Base-by-base conservation (phyloP, 148 eudicot genomes). In the Nepenthes mirabilis region DNA sequence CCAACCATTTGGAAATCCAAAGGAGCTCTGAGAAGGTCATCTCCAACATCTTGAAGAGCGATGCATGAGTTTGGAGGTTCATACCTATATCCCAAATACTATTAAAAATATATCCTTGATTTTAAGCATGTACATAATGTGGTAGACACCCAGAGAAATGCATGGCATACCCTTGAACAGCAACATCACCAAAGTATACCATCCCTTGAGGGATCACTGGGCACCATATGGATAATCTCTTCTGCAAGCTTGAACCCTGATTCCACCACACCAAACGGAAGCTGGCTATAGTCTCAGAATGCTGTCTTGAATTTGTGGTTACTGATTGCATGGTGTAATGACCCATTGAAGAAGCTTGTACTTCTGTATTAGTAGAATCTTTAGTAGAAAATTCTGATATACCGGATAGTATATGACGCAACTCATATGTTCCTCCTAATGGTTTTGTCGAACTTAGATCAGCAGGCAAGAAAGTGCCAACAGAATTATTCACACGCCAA, bases 171-270 rank as follows among this genome's bases (percentile, higher is more conserved):
- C 97, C 99, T 68, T 75, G 72, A 14, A 86, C 89, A 49, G 97
- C 95, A 73, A 93, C 72, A 81, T 93, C 99, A 55, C 99, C 99
- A 55, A 93, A 89, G 76, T 80, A 93, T 14, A 86, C 81, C 99
- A 93, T 89, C 67, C 87, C 95, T 13, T 68, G 79, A 56, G 91
- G 83, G 56, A 84, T 80, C 59, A 82, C 69, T n/a, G 97, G 99
- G 52, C 99, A 87, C 99, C 99, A 93, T 63, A 93, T 77, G 37
- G 99, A 93, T 58, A 86, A 55, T 74, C 77, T 79, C 74, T 93
- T 93, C 73, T 87, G 79, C 33, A 91, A 80, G 63, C 65, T 75
- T 59, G 87, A 86, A 65, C 84, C 85, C 73, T 93, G 97, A 75
- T 86, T 93, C 90, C 97, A 86, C 99, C 99, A 93, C 33, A 93